Evolutionary conservation across 1,284 basidiomycete species (phyloP).

Genomic region (Trametes hirsuta): DNA sequence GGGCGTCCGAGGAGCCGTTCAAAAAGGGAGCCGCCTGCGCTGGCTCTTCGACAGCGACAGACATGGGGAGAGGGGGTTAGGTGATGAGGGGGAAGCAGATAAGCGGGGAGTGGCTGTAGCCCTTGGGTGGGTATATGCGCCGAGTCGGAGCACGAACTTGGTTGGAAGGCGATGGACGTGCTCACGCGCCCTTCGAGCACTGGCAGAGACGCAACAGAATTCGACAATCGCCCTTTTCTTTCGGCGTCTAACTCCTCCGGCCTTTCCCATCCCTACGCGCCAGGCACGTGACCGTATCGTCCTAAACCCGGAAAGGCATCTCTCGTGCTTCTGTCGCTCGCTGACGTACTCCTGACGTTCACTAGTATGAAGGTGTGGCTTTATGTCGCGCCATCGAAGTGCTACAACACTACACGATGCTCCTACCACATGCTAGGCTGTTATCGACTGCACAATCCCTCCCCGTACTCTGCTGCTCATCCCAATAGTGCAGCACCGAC

Average conservation of each 20-base stretch:
- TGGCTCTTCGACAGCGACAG: slow-evolving; percentile 31
- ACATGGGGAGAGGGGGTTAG: slow-evolving; percentile 29
- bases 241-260: slow-evolving; percentile 9
- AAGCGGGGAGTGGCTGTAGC: slow-evolving; percentile 20
- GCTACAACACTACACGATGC: slow-evolving; percentile 10
- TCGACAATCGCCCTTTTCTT: slow-evolving; percentile 24
- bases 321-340: neutral
- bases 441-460: neutral
- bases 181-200: slow-evolving; percentile 23
- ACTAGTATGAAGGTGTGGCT: neutral
- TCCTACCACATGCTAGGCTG: neutral
- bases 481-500: slow-evolving; percentile 19
- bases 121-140: slow-evolving; percentile 8
- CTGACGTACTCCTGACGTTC: neutral
- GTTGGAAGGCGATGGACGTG: slow-evolving; percentile 17
- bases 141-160: slow-evolving; percentile 4
- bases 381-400: slow-evolving; percentile 1
- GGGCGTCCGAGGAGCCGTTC: slow-evolving; percentile 18
- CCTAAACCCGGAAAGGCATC: neutral
- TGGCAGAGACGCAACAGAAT: slow-evolving; percentile 21
- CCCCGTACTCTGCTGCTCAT: neutral
- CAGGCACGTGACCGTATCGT: slow-evolving; percentile 23
- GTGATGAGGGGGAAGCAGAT: slow-evolving; percentile 23
- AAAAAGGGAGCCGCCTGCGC: slow-evolving; percentile 19
- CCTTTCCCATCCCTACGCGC: slow-evolving; percentile 23